Percentiles rank a stretch among this genome's conserved stretches.
phyloP scores from a whole-genome alignment of 495 filamentous ascomycete genomes.

The Aspergillus conjunctus region DNA sequence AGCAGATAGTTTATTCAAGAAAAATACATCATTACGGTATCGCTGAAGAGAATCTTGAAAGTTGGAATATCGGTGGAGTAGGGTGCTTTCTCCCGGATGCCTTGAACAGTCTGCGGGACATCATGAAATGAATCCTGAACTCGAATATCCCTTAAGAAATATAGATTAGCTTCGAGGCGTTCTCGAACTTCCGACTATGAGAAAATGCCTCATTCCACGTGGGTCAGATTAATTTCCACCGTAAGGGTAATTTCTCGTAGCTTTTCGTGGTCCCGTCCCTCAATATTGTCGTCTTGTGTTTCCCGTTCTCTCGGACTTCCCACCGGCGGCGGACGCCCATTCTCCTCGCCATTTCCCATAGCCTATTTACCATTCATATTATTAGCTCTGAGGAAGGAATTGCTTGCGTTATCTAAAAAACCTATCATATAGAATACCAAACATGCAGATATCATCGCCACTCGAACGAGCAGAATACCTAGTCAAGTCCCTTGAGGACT shows the following conservation, averaged over 20 bases:
- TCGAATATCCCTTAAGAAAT: no score
- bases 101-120: no score
- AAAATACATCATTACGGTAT: no score
- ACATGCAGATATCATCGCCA: conserved; percentile 20
- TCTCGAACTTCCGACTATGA: neutral
- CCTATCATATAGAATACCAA: neutral
- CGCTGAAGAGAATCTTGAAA: no score
- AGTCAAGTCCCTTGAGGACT: conserved; percentile 32
- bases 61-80: no score
- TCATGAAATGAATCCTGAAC: no score
- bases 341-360: neutral
- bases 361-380: neutral
- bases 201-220: neutral
- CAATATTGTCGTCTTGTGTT: neutral
- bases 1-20: neutral
- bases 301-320: neutral
- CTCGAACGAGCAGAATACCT: conserved; percentile 25
- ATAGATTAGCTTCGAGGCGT: no score
- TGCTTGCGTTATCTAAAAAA: neutral
- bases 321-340: neutral
- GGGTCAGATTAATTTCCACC: neutral
- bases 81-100: no score
- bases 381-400: neutral
- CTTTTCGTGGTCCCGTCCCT: neutral
- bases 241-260: neutral